A percentile compares a stretch with the other conserved stretches of the same genome.
These are phyloP conservation scores for Tricholomella constricta DNA, from an alignment of 768 basidiomycete species.

Conservation along the genomic window DNA sequence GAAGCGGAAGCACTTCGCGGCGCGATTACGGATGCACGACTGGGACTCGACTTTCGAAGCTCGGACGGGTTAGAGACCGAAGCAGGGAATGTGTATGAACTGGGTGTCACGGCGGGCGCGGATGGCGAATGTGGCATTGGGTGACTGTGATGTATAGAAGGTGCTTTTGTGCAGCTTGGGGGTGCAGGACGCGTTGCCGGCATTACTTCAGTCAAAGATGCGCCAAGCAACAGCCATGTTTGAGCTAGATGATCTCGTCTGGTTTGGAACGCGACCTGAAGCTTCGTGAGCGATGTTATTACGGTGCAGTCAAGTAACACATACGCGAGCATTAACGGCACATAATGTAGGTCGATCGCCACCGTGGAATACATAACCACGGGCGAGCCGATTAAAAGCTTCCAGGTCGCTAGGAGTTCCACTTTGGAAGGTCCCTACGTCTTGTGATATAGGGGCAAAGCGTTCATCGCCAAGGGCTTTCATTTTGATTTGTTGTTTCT, in stretches of 20 bases:
- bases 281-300: not conserved
- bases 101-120: constrained; percentile 41
- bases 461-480: constrained; percentile 65
- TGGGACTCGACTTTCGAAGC: constrained; percentile 28
- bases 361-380: constrained; percentile 58
- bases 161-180: constrained; percentile 18
- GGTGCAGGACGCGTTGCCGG: constrained; percentile 34
- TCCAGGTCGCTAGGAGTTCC: constrained; percentile 42
- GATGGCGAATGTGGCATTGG: constrained; percentile 35
- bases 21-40: constrained; percentile 18
- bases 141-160: constrained; percentile 8
- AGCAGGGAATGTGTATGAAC: constrained; percentile 25
- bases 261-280: constrained; percentile 59
- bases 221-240: constrained; percentile 65
- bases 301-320: not conserved
- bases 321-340: constrained; percentile 57
- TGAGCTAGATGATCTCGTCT: constrained; percentile 60
- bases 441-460: constrained; percentile 54
- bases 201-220: constrained; percentile 52
- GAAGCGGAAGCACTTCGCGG: constrained; percentile 35
- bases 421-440: constrained; percentile 51
- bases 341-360: constrained; percentile 51
- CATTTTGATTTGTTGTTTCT: constrained; percentile 35
- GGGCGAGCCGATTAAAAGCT: constrained; percentile 61
- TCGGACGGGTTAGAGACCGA: constrained; percentile 16